Percentiles rank a stretch among this genome's conserved stretches.
phyloP scores from a whole-genome alignment of 306 rosid genomes.

The Styphnolobium japonicum region DNA sequence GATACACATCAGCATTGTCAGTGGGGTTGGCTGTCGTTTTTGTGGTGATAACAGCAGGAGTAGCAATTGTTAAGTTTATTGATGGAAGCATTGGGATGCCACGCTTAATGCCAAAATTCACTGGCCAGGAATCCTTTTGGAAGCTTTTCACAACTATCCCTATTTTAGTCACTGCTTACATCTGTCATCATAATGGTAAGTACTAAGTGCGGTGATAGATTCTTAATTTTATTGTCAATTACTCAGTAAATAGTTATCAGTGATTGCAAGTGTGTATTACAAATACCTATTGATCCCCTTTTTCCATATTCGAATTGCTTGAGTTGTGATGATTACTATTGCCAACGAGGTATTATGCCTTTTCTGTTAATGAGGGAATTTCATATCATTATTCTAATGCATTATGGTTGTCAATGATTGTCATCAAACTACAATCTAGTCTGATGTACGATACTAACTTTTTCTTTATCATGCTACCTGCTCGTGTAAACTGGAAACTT shows the following conservation, averaged over 20 bases:
- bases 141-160: slow-evolving; percentile 66
- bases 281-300: neutral
- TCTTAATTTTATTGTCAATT: neutral
- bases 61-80: slow-evolving; percentile 45
- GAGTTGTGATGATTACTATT: neutral
- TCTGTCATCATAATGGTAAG: slow-evolving; percentile 69
- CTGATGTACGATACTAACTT: neutral
- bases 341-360: neutral
- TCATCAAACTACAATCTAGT: neutral
- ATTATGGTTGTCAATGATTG: neutral
- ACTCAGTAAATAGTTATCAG: neutral
- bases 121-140: slow-evolving; percentile 59
- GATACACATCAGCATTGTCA: slow-evolving; percentile 69
- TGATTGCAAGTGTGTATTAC: neutral
- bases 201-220: neutral
- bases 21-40: slow-evolving; percentile 64
- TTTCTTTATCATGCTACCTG: neutral
- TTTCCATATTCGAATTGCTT: neutral
- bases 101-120: slow-evolving; percentile 48
- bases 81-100: slow-evolving; percentile 58
- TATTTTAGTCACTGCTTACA: slow-evolving; percentile 65
- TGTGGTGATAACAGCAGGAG: slow-evolving; percentile 56
- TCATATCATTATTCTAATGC: neutral
- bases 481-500: neutral
- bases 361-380: neutral